Base-by-base conservation (phyloP, 441 rosid species). In the Aleurites moluccanus region DNA sequence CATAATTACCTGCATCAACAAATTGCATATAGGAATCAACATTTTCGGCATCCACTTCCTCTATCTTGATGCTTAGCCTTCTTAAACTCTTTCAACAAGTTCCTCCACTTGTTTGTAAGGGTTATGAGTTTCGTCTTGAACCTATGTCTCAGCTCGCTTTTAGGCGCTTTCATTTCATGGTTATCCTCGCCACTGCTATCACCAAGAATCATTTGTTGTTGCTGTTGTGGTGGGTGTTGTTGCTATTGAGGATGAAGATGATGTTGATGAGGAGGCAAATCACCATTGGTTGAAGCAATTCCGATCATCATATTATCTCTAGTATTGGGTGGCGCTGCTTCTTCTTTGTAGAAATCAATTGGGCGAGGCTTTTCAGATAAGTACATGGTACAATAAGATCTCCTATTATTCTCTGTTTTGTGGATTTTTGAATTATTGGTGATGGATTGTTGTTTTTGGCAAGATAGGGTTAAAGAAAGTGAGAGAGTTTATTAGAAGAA, bases 81-180 rank as follows among this genome's bases (percentile, higher is more conserved):
- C 84, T 96, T 93, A 74, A 86, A 93, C 86, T 93, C 98, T 83
- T 96, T 96, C 80, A 96, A 83, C 65, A 96, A 82, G 79, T 96
- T 96, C 87, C 98, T 91, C 98, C 99, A 96, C 88, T 96, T 96
- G 73, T 96, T 97, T 0, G 99, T 96, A 55, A 1, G 98, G 99
- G 86, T 81, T 83, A 61, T 97, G 90, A 7, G 97, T 96, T 74
- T 96, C 99, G 72, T 93, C 98, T 74, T 92, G 98, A 3, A 93
- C 92, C 99, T 97, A 96, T 18, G 97, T 93, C 88, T 96, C 97
- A 1, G 99, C 97, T 62, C 99, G 85, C 81, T 96, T 83, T 96
- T 96, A 0, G 99, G 99, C 2, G 93, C 90, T 83, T 87, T 93
- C 27, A 90, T 80, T 76, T 92, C 98, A 59, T 86, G 95, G 69